These are phyloP conservation scores for Chlorella variabilis DNA, from an alignment of 163 green algal genomes.

Conservation along the genomic window DNA sequence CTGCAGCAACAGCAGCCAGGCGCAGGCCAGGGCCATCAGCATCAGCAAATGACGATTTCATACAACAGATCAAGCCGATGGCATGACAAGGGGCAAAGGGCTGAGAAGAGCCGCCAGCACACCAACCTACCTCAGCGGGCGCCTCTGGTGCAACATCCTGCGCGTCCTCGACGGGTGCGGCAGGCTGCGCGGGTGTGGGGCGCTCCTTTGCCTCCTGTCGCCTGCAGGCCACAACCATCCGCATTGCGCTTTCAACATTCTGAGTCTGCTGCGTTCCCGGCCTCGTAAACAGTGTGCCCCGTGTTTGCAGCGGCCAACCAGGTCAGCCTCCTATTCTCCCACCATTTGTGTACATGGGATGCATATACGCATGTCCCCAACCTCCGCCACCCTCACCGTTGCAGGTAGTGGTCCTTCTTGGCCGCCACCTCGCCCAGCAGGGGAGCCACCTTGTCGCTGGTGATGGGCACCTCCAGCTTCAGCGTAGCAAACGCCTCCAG, in stretches of 20 bases:
- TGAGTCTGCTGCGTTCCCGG: too few species aligned
- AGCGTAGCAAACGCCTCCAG: constrained; percentile 54
- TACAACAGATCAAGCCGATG: neutral
- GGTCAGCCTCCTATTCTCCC: neutral
- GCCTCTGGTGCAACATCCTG: constrained; percentile 5
- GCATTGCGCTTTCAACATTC: too few species aligned
- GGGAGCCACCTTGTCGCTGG: constrained; percentile 22
- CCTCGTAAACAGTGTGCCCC: too few species aligned
- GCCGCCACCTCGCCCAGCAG: constrained; percentile 38
- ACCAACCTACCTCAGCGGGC: neutral
- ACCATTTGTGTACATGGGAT: too few species aligned
- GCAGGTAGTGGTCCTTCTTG: constrained; percentile 46
- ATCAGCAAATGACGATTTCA: neutral
- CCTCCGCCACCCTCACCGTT: constrained; percentile 27
- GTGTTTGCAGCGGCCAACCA: too few species aligned
- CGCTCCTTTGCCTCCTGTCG: constrained; percentile 34
- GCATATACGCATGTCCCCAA: too few species aligned
- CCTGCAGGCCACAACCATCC: neutral
- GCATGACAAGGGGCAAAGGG: neutral
- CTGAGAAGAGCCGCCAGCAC: neutral
- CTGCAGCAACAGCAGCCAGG: neutral
- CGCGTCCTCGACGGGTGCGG: neutral
- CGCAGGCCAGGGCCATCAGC: neutral
- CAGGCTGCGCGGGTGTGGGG: neutral
- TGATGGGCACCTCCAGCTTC: constrained; percentile 45